Conservation (phyloP, 2,329 filamentous ascomycete genomes). For the Fusarium chaquense region DNA sequence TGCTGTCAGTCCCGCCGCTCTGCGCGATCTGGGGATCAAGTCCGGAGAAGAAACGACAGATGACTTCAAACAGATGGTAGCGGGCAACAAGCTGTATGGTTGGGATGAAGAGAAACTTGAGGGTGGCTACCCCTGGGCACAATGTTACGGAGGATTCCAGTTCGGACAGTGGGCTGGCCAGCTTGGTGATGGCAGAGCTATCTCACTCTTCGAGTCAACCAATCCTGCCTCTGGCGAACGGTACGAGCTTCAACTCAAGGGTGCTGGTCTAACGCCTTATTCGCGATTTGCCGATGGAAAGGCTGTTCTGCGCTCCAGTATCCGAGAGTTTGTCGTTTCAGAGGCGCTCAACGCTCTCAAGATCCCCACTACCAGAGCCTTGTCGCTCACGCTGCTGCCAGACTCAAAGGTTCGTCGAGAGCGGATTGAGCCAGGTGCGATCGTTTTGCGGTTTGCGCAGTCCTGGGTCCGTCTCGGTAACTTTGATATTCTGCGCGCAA, state of each 20-base stretch:
- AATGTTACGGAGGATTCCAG: slow-evolving; percentile 91
- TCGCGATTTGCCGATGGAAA: slow-evolving; percentile 96
- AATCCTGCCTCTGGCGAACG: slow-evolving; percentile 77
- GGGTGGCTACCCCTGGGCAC: slow-evolving; percentile 95
- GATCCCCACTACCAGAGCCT: slow-evolving; percentile 87
- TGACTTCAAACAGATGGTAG: slow-evolving; percentile 81
- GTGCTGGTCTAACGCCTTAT: slow-evolving; percentile 92
- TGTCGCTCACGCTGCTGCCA: slow-evolving; percentile 83
- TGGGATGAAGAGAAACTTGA: slow-evolving; percentile 74
- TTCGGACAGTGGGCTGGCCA: slow-evolving; percentile 95
- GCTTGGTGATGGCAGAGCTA: slow-evolving; percentile 92
- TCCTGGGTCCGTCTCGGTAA: slow-evolving; percentile 94
- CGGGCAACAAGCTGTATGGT: slow-evolving; percentile 85
- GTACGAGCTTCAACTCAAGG: slow-evolving; percentile 95
- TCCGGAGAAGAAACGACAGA: slow-evolving; percentile 75
- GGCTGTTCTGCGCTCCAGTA: slow-evolving; percentile 90
- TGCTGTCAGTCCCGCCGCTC: slow-evolving; percentile 80
- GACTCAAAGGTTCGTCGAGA: slow-evolving; percentile 81
- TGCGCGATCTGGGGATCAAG: slow-evolving; percentile 83
- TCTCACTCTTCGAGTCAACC: slow-evolving; percentile 90
- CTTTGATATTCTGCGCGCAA: slow-evolving; percentile 88
- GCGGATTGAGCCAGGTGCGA: slow-evolving; percentile 86
- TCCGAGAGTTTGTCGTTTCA: slow-evolving; percentile 92
- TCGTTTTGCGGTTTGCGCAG: slow-evolving; percentile 91
- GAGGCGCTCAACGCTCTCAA: slow-evolving; percentile 87